Evolutionary conservation across 2,329 filamentous ascomycete species (phyloP), one percentile per base, ranked within the genome.

Genomic region (Dactylella cylindrospora): DNA sequence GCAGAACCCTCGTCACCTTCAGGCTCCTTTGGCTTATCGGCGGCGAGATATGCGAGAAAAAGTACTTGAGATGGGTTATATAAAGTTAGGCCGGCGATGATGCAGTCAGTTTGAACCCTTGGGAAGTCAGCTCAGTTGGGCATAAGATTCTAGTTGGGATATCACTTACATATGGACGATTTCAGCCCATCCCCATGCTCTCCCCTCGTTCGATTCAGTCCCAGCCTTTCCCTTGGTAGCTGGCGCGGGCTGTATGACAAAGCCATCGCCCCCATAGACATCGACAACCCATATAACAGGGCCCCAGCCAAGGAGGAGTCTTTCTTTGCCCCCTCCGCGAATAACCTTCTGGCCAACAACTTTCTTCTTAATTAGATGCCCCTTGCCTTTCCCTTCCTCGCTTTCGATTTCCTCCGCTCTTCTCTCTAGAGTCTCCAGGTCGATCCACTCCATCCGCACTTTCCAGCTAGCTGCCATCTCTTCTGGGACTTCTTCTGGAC

Each of bases 391-490:
- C 44, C 75, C 73, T 52, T 72, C 53, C 36, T 68, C 70, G 26
- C 71, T 70, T 36, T 71, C 57, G 20, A 62, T 72, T 6, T 74
- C 73, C 19, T 81, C 78, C 28, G 90, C 84, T 49, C 91, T 86
- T 2, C 76, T 78, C 67, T 90, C 87, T n/a, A 96, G 77, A 4
- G 81, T 78, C 62, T 84, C 80, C 68, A 95, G 86, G 69, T 97
- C 88, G 36, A 97, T 85, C 93, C 93, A 98, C 71, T 97, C 90
- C 0, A 84, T 84, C 17, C 90, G 80, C 1, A 88, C 88, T 74
- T 91, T 95, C 90, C 93, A 97, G 3, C 96, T 88, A 39, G 86
- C 82, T 0, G 90, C 90, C 90, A 98, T 96, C 33, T 95, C 90
- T 67, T 96, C 89, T 89, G 93, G 97, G 52, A 86, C 84, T 6